Evolutionary conservation across 805 yeast species (phyloP), one percentile per base, ranked within the genome.

Genomic region (Barnettozyma populi): DNA sequence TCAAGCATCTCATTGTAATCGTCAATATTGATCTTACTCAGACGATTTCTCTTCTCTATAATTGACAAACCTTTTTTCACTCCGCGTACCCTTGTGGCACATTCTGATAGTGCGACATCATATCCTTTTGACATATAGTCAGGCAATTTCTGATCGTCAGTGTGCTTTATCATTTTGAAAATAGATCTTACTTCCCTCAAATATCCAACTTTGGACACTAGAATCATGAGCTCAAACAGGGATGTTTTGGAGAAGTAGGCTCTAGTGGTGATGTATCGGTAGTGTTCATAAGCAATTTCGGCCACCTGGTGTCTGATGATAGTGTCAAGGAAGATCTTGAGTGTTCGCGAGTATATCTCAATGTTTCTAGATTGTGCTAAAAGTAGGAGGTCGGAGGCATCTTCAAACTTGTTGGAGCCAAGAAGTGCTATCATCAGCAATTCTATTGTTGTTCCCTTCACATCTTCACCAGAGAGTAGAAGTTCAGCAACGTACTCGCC

Each of bases 1-100:
- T 45, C 41, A n/a, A 48, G n/a, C 20, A 58, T 32, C 5, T 46
- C 37, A 9, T 57, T 60, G 24, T 49, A 56, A n/a, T 55, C 53
- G 10, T 36, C 46, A 2, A 53, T 38, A n/a, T 53, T 18, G 41
- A 21, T 20, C 52, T 34, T n/a, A n/a, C 16, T 9, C 34, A 25
- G 2, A 41, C 43, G 25, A 27, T 35, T 9, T 38, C 27, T 13
- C 36, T 25, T 40, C 14, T 20, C 40, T 19, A 58, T 18, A 2
- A 37, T 36, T 5, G 41, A n/a, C 32, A 54, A 45, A 1, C 50
- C 57, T 24, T 34, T 42, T 2, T 34, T 21, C 25, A 52, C 49
- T 1, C 56, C 56, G 19, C 38, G 37, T 3, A 25, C 24, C 18
- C 43, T 19, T 1, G 57, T 52, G 10, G 40, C 37, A 18, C 46